These are phyloP conservation scores for Rutstroemia sydowiana DNA, from an alignment of 2,329 filamentous ascomycete species.

Conservation along the genomic window DNA sequence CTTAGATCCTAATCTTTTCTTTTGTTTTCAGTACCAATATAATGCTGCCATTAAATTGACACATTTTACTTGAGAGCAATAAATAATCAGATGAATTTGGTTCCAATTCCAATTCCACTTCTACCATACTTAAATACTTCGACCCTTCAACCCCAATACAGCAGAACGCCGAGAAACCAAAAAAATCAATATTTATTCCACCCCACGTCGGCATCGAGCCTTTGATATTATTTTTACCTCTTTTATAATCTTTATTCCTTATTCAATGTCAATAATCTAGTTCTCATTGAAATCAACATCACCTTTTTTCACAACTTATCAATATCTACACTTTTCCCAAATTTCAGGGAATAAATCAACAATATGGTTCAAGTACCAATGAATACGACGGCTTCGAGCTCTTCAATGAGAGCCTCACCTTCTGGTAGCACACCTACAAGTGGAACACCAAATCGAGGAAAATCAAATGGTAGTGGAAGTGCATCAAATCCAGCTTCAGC, in stretches of 20 bases:
- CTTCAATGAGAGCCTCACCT: slow-evolving; percentile 22
- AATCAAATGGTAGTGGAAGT: slow-evolving; percentile 23
- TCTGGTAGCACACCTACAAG: slow-evolving; percentile 24
- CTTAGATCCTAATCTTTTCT: not conserved
- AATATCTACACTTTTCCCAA: too few relatives aligned
- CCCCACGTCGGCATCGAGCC: too few relatives aligned
- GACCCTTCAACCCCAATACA: too few relatives aligned
- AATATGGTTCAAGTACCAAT: slow-evolving; percentile 30
- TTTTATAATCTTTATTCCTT: too few relatives aligned
- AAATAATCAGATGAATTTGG: too few relatives aligned
- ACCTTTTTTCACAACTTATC: not conserved
- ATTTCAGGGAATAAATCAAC: slow-evolving; percentile 11
- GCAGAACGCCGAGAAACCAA: too few relatives aligned
- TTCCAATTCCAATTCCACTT: not conserved
- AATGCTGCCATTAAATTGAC: not conserved
- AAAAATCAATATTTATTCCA: too few relatives aligned
- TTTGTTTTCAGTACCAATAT: not conserved
- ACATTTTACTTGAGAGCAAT: too few relatives aligned
- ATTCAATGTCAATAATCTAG: slow-evolving; percentile 25
- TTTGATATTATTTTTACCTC: too few relatives aligned
- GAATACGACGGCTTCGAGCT: slow-evolving; percentile 22
- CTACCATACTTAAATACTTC: too few relatives aligned
- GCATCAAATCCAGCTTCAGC: slow-evolving; percentile 28
- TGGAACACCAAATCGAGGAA: slow-evolving; percentile 23
- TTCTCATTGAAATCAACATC: not conserved